phyloP scores from a whole-genome alignment of 2,329 filamentous ascomycete genomes.

The Fusarium sp. region DNA sequence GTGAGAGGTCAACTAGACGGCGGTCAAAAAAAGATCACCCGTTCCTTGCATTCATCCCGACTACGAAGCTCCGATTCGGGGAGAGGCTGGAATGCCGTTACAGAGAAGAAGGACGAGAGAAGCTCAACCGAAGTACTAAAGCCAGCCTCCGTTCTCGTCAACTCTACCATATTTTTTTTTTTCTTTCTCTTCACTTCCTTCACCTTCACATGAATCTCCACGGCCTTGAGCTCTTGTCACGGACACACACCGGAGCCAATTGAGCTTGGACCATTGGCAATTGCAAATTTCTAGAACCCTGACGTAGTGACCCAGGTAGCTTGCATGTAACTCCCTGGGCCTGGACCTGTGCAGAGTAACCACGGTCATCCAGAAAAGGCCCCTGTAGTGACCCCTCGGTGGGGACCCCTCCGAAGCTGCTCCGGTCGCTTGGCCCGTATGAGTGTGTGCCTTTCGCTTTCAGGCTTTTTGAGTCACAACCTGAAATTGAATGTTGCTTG shows the following conservation, averaged over 20 bases:
- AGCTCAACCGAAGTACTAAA: neutral
- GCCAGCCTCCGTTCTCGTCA: neutral
- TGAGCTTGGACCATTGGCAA: conserved; percentile 45
- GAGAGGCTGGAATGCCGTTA: conserved; percentile 6
- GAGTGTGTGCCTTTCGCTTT: conserved; percentile 1
- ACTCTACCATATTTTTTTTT: neutral
- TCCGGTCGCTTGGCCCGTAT: conserved; percentile 38
- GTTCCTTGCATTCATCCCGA: conserved; percentile 27
- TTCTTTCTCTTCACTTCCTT: neutral
- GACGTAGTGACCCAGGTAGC: conserved; percentile 39
- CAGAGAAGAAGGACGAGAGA: neutral
- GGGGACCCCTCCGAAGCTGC: conserved; percentile 47
- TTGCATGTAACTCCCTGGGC: conserved; percentile 22
- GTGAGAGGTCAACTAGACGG: conserved; percentile 2
- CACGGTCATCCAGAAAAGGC: neutral
- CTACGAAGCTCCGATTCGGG: conserved; percentile 9
- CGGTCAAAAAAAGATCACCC: conserved; percentile 23
- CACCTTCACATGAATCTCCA: neutral
- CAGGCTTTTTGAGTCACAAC: conserved; percentile 34
- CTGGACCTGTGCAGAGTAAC: conserved; percentile 21
- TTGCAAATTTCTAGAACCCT: conserved; percentile 42
- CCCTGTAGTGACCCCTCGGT: conserved; percentile 39
- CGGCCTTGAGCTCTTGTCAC: conserved; percentile 8
- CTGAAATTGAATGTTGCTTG: conserved; percentile 22
- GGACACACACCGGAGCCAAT: conserved; percentile 40